Evolutionary conservation across 257 asterid species (phyloP).

Genomic region (Rehmannia glutinosa): DNA sequence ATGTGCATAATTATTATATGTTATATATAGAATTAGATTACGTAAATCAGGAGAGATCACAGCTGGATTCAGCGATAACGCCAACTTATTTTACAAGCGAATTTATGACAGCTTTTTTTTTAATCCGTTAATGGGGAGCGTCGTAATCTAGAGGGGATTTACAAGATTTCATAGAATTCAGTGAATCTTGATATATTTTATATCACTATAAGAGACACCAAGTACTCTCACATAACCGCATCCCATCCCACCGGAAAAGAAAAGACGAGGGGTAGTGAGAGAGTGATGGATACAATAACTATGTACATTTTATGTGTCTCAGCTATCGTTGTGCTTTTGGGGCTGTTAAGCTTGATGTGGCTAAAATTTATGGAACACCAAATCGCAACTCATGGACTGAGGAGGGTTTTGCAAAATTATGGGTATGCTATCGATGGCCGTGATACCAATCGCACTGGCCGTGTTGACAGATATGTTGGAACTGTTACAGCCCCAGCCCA

Average conservation of each 20-base stretch:
- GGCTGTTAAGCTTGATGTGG: conserved; percentile 15
- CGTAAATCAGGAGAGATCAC: background rate
- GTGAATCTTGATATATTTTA: background rate
- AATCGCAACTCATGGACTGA: background rate
- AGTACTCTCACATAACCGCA: background rate
- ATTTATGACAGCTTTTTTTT: no score
- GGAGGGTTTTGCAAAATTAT: background rate
- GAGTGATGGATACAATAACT: background rate
- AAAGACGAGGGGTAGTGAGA: background rate
- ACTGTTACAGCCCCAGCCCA: background rate
- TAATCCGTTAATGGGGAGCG: background rate
- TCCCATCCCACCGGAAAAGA: conserved; percentile 8
- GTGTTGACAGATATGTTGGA: background rate
- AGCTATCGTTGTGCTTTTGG: background rate
- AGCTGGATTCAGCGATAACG: background rate
- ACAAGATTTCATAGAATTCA: conserved; percentile 1
- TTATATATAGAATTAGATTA: conserved; percentile 6
- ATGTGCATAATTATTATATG: background rate
- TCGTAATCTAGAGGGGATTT: conserved; percentile 17
- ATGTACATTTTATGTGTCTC: background rate
- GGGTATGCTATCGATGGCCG: background rate
- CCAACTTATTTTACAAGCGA: background rate
- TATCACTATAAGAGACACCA: conserved; percentile 7
- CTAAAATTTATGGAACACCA: conserved; percentile 13
- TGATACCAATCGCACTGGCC: background rate